phyloP scores from a whole-genome alignment of 148 eudicot species.

The Arbutus unedo region DNA sequence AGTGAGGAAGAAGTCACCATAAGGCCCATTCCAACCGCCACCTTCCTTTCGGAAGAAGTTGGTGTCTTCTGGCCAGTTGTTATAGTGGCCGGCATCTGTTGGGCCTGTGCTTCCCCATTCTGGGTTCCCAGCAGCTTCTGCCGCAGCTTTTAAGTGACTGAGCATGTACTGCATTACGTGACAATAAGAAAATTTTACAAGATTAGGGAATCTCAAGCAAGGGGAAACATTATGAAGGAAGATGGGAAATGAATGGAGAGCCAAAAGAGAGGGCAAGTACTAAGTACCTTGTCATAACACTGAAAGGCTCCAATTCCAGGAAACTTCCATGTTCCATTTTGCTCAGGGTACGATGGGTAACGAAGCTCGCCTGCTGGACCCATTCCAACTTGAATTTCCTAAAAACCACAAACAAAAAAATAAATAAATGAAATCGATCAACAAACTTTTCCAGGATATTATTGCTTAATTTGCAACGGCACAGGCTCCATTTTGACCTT shows the following conservation, averaged over 20 bases:
- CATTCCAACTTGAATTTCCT: conserved; percentile 99
- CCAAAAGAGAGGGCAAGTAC: not conserved
- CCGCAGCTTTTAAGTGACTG: conserved; percentile 76
- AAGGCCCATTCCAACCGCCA: too few species aligned
- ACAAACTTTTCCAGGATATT: not conserved
- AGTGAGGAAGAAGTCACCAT: too few species aligned
- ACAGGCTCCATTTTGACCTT: not conserved
- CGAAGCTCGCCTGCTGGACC: conserved; percentile 99
- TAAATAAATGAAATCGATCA: not conserved
- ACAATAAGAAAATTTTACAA: not conserved
- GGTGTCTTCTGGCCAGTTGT: conserved; percentile 99
- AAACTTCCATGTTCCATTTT: conserved; percentile 87
- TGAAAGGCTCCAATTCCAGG: conserved; percentile 98
- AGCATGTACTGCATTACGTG: conserved; percentile 63
- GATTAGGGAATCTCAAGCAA: not conserved
- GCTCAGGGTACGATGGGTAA: conserved; percentile 94
- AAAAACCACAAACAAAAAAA: not conserved
- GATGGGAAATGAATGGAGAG: not conserved
- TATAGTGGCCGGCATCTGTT: conserved; percentile 85
- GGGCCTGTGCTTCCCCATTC: conserved; percentile 96
- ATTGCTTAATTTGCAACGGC: not conserved
- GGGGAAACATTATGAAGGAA: not conserved
- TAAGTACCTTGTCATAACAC: conserved; percentile 81
- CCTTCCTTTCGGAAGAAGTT: conserved; percentile 74
- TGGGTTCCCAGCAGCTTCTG: conserved; percentile 79